These are phyloP conservation scores for Asterochloris erici DNA, from an alignment of 139 green algal genomes.

Conservation along the genomic window DNA sequence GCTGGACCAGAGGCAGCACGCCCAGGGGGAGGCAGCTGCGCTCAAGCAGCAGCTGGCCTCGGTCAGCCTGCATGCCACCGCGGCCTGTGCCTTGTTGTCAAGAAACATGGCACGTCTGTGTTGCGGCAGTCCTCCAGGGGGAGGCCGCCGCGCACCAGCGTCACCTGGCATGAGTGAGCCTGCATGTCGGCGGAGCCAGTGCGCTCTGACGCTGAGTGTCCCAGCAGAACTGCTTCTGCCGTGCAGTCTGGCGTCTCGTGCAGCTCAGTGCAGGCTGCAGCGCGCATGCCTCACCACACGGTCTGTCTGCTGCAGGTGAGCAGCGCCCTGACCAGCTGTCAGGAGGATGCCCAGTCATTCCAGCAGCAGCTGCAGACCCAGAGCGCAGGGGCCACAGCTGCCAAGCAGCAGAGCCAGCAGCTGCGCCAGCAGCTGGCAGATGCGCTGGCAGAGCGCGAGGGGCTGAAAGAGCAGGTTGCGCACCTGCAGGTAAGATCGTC, in stretches of 20 bases:
- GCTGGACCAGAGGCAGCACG: conserved; percentile 3
- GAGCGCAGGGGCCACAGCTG: background rate
- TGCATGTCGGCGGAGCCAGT: no score
- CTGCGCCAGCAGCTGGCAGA: conserved; percentile 20
- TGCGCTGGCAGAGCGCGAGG: background rate
- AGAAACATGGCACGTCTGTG: no score
- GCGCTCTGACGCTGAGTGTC: no score
- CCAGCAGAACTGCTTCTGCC: no score
- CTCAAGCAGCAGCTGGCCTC: background rate
- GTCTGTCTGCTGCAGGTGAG: no score
- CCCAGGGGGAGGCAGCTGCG: background rate
- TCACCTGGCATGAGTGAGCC: no score
- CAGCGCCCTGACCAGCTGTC: conserved; percentile 3
- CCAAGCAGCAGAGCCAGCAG: conserved; percentile 2
- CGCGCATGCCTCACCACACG: no score
- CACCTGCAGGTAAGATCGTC: background rate
- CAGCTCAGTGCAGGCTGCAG: no score
- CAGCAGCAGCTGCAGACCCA: conserved; percentile 7
- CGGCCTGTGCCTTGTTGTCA: no score
- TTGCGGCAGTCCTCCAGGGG: no score
- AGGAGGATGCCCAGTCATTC: background rate
- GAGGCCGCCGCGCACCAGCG: no score
- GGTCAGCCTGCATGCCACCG: background rate
- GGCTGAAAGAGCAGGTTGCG: conserved; percentile 2
- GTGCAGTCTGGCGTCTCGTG: no score